phyloP scores from a whole-genome alignment of 495 filamentous ascomycete species.

The Glutinoglossum americanum region DNA sequence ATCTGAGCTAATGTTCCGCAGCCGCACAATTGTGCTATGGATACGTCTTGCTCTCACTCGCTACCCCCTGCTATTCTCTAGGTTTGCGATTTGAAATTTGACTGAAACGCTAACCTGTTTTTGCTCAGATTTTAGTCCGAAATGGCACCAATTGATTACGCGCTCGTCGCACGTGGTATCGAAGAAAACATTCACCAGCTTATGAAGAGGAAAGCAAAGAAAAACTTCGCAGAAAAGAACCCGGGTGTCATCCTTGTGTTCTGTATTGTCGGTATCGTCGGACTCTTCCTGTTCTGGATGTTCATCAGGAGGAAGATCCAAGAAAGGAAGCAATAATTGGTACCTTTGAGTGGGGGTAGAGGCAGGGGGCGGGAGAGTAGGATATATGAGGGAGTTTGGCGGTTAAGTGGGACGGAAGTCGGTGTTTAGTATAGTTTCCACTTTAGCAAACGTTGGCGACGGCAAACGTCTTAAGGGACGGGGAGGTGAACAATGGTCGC shows the following conservation, averaged over 20 bases:
- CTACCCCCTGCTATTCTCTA: neutral
- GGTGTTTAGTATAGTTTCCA: neutral
- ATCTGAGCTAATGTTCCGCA: neutral
- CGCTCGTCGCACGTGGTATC: neutral
- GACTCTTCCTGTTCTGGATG: neutral
- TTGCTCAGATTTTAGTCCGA: neutral
- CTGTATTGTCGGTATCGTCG: slow-evolving; percentile 28
- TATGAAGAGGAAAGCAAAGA: slow-evolving; percentile 16
- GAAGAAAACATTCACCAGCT: slow-evolving; percentile 8
- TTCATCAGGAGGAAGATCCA: neutral
- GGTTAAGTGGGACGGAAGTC: neutral
- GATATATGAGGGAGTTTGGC: neutral
- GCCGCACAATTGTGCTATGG: neutral
- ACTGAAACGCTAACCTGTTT: neutral
- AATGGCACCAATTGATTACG: neutral
- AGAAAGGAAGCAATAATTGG: neutral
- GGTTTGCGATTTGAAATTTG: neutral
- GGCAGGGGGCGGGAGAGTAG: neutral
- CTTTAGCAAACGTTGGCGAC: neutral
- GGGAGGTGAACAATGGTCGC: neutral
- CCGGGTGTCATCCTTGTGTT: slow-evolving; percentile 33
- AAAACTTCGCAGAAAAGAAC: slow-evolving; percentile 27
- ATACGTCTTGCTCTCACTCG: neutral
- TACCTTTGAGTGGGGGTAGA: neutral
- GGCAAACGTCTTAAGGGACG: neutral